A percentile compares a stretch with the other conserved stretches of the same genome.
These are phyloP conservation scores for Taphrina betulina DNA, from an alignment of 1,139 yeast species.

Conservation along the genomic window DNA sequence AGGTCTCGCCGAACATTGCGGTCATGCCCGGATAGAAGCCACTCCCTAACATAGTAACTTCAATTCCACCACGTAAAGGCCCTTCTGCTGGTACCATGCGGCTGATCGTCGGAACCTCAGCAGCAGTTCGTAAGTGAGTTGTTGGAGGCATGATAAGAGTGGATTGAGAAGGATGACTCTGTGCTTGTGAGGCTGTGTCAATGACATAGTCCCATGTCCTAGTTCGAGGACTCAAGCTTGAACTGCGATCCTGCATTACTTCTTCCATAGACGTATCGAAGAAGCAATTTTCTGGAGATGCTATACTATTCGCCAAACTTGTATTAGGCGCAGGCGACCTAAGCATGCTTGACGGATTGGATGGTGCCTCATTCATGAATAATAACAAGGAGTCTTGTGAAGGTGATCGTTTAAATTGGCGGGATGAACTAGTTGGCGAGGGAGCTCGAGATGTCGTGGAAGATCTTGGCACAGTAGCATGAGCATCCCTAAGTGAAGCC, in stretches of 20 bases:
- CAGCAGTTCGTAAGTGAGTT: not conserved
- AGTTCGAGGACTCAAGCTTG: constrained; percentile 18
- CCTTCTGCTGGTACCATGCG: constrained; percentile 93
- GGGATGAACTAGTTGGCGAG: constrained; percentile 20
- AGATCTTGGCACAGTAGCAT: constrained; percentile 3
- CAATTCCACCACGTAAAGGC: constrained; percentile 92
- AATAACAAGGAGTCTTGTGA: constrained; percentile 21
- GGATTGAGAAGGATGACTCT: not conserved
- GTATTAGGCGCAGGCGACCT: not conserved
- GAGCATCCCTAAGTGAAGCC: not conserved
- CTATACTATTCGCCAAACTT: constrained; percentile 3
- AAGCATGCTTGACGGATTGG: not conserved
- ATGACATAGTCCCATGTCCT: constrained; percentile 23
- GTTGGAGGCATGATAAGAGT: constrained; percentile 9
- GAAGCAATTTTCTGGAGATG: constrained; percentile 7
- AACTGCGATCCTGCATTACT: constrained; percentile 10
- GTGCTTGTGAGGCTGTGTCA: constrained; percentile 11
- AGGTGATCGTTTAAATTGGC: constrained; percentile 4
- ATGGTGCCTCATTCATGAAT: constrained; percentile 4
- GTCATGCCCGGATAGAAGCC: constrained; percentile 78
- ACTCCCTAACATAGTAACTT: constrained; percentile 81
- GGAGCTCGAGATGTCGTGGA: constrained; percentile 12
- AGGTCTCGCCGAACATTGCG: constrained; percentile 82
- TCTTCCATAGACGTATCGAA: constrained; percentile 18
- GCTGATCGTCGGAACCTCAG: constrained; percentile 27